Conservation (phyloP, 176 grass and related monocot species). For the Pontederia paniculata region DNA sequence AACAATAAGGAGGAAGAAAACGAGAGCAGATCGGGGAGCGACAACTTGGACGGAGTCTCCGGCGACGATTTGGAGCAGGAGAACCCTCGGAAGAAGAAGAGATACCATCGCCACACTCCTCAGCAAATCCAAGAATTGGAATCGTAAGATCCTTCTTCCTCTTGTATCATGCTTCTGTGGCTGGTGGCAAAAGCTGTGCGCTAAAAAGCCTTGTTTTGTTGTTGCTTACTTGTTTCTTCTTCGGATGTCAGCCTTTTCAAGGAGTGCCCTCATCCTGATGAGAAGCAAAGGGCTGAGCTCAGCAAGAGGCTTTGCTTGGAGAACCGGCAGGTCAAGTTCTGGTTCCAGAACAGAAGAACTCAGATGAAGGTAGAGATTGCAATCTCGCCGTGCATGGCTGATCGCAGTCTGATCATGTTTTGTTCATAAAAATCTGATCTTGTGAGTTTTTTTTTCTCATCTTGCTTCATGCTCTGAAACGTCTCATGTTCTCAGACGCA, state of each 20-base stretch:
- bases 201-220: neutral
- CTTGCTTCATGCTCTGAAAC: neutral
- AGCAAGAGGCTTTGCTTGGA: constrained; percentile 49
- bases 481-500: constrained; percentile 29
- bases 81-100: constrained; percentile 46
- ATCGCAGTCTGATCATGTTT: too few relatives aligned
- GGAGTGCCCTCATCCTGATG: constrained; percentile 67
- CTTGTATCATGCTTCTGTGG: neutral
- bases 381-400: neutral
- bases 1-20: constrained; percentile 31
- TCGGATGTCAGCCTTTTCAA: constrained; percentile 64
- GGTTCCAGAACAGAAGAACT: constrained; percentile 92
- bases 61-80: constrained; percentile 29
- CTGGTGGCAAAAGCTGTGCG: neutral
- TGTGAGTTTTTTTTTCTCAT: neutral
- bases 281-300: constrained; percentile 52
- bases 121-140: constrained; percentile 80
- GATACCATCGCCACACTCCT: constrained; percentile 72
- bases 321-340: constrained; percentile 83
- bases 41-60: constrained; percentile 36
- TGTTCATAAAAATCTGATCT: neutral
- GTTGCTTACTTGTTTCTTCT: neutral
- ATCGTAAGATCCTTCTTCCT: constrained; percentile 27
- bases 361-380: constrained; percentile 50
- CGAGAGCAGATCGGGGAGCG: constrained; percentile 47